phyloP scores from a whole-genome alignment of 768 basidiomycete genomes.

The Russula sp. region DNA sequence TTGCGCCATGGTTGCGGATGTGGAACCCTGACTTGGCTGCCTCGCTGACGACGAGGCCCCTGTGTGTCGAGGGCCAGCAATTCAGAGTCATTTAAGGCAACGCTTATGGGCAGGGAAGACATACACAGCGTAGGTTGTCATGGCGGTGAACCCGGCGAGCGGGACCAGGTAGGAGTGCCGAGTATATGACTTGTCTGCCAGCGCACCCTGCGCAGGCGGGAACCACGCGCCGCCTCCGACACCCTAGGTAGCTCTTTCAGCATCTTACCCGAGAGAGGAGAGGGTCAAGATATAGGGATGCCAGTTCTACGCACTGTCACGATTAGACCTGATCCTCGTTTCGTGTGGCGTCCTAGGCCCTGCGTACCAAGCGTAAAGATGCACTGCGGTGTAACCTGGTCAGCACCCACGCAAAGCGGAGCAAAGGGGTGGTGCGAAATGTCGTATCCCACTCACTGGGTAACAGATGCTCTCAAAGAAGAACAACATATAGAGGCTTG shows the following conservation, averaged over 20 bases:
- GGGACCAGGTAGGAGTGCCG: slow-evolving; percentile 57
- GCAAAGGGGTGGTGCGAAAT: no score
- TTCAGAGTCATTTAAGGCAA: background rate
- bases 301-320: slow-evolving; percentile 42
- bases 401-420: background rate
- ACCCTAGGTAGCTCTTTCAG: slow-evolving; percentile 32
- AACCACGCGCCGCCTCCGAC: slow-evolving; percentile 68
- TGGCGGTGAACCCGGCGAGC: slow-evolving; percentile 50
- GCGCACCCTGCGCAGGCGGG: slow-evolving; percentile 51
- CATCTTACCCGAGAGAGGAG: background rate
- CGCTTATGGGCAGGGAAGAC: slow-evolving; percentile 23
- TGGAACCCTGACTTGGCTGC: slow-evolving; percentile 44
- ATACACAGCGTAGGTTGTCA: slow-evolving; percentile 53
- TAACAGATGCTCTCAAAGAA: slow-evolving; percentile 76
- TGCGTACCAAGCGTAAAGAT: slow-evolving; percentile 64
- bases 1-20: slow-evolving; percentile 43
- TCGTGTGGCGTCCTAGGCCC: slow-evolving; percentile 55
- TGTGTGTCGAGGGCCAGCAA: slow-evolving; percentile 24
- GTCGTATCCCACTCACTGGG: slow-evolving; percentile 36
- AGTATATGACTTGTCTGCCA: slow-evolving; percentile 46
- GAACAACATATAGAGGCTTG: slow-evolving; percentile 58
- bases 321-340: slow-evolving; percentile 55
- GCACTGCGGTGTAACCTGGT: slow-evolving; percentile 31
- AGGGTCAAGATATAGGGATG: background rate
- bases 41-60: slow-evolving; percentile 51